Base-by-base conservation (phyloP, 2,329 filamentous ascomycete genomes). In the Lasiodiplodia hormozganensis region DNA sequence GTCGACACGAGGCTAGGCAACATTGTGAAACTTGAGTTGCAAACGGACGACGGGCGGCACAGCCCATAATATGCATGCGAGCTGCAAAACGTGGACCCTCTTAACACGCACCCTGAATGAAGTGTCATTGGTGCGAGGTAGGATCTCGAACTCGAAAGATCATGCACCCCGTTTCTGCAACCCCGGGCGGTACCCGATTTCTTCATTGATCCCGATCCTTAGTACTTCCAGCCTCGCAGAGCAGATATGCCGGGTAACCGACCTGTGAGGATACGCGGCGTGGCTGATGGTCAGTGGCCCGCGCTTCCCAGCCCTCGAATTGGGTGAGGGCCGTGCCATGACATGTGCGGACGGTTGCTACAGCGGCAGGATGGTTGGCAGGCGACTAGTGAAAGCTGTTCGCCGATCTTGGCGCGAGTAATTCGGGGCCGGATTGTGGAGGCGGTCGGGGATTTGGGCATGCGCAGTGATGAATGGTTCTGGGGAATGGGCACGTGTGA, bases 401-500 rank as follows among this genome's bases (percentile, higher is more conserved):
- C 25, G 58, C 40, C 58, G 58, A 34, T 62, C 58, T 62, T 62
- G 58, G 58, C 58, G 40, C 40, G 58, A 62, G 58, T n/a, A 23
- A 23, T 47, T 49, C 38, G 58, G 43, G 47, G 60, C 60, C 60
- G 36, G 60, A 40, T 52, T 52, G 60, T 38, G 60, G 60, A 52
- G 60, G 60, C 47, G 31, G 47, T n/a, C 43, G 43, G 43, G 47
- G n/a, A 38, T 8, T 52, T 38, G 60, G 47, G 28, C 31, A 64
- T 38, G 60, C n/a, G 47, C 31, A 31, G 40, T 64, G 43, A 52
- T 52, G 60, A 62, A 49, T 31, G 28, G 52, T 12, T 52, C 43
- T 64, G 60, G 60, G 31, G 60, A 52, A 52, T 25, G n/a, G n/a
- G 60, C 60, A 64, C 60, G 43, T 64, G 60, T 64, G 60, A 64